Conservation (phyloP, 1,284 basidiomycete genomes). For the Mrakiaceae sp. region DNA sequence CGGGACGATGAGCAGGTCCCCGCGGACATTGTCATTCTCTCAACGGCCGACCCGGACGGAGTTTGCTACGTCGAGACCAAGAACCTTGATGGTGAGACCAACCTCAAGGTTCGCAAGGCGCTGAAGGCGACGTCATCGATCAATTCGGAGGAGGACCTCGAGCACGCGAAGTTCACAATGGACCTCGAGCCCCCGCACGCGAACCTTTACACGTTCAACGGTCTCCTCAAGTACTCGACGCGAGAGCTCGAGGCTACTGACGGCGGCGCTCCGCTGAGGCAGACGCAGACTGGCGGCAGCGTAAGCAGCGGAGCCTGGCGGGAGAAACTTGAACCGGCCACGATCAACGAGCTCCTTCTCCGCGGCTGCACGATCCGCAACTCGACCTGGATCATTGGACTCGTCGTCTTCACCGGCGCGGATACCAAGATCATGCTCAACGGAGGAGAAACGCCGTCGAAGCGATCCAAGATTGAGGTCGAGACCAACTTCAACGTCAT, state of each 20-base stretch:
- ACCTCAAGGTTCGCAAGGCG: conserved; percentile 75
- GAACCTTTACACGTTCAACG: conserved; percentile 85
- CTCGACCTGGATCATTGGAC: conserved; percentile 84
- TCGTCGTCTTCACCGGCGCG: conserved; percentile 86
- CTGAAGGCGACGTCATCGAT: conserved; percentile 66
- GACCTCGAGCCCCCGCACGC: conserved; percentile 90
- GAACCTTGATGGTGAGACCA: conserved; percentile 94
- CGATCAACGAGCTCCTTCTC: conserved; percentile 86
- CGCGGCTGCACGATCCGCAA: conserved; percentile 89
- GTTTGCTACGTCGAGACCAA: conserved; percentile 87
- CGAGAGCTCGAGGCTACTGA: conserved; percentile 9
- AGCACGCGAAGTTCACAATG: conserved; percentile 71
- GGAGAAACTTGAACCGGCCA: conserved; percentile 41
- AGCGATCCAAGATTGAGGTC: conserved; percentile 90
- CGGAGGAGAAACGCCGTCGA: conserved; percentile 80
- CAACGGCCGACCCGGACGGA: conserved; percentile 58
- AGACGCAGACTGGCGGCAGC: conserved; percentile 1
- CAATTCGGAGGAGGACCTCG: conserved; percentile 79
- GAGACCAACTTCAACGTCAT: conserved; percentile 99
- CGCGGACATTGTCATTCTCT: conserved; percentile 83
- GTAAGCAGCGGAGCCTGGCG: conserved; percentile 19
- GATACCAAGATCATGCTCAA: conserved; percentile 99
- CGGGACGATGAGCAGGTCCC: conserved; percentile 92
- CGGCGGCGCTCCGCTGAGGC: conserved; percentile 6
- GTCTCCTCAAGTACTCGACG: conserved; percentile 58